Conservation (phyloP, 1,284 basidiomycete species). For the Singerocomus inundabilis region DNA sequence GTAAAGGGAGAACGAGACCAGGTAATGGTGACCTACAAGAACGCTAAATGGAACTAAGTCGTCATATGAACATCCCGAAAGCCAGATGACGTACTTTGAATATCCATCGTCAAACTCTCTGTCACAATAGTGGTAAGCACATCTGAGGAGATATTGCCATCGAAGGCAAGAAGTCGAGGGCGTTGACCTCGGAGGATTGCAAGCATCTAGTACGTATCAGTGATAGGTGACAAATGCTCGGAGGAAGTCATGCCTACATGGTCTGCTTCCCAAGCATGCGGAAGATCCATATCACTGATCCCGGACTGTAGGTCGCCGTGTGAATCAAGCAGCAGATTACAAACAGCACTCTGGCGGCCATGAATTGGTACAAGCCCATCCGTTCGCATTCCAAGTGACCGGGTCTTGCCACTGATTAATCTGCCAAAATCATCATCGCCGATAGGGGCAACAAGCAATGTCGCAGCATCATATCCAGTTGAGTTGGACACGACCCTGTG, state of each 20-base stretch:
- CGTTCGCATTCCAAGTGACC: slow-evolving; percentile 68
- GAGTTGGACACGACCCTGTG: slow-evolving; percentile 55
- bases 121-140: slow-evolving; percentile 53
- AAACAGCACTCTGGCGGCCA: slow-evolving; percentile 66
- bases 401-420: slow-evolving; percentile 58
- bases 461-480: slow-evolving; percentile 31
- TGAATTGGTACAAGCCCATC: slow-evolving; percentile 67
- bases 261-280: slow-evolving; percentile 48
- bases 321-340: slow-evolving; percentile 79
- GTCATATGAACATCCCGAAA: background rate
- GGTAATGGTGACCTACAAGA: slow-evolving; percentile 50
- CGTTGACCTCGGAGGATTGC: slow-evolving; percentile 44
- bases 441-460: slow-evolving; percentile 61
- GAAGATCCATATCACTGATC: slow-evolving; percentile 89
- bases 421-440: slow-evolving; percentile 71
- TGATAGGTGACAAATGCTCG: background rate
- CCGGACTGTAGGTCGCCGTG: slow-evolving; percentile 77
- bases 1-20: background rate
- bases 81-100: slow-evolving; percentile 49
- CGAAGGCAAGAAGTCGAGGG: slow-evolving; percentile 72
- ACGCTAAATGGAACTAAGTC: slow-evolving; percentile 38
- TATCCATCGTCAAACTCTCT: slow-evolving; percentile 44
- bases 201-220: slow-evolving; percentile 13
- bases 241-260: slow-evolving; percentile 40
- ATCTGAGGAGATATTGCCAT: slow-evolving; percentile 72